These are phyloP conservation scores for Verticillium albo-atrum DNA, from an alignment of 2,329 filamentous ascomycete species.

Conservation along the genomic window DNA sequence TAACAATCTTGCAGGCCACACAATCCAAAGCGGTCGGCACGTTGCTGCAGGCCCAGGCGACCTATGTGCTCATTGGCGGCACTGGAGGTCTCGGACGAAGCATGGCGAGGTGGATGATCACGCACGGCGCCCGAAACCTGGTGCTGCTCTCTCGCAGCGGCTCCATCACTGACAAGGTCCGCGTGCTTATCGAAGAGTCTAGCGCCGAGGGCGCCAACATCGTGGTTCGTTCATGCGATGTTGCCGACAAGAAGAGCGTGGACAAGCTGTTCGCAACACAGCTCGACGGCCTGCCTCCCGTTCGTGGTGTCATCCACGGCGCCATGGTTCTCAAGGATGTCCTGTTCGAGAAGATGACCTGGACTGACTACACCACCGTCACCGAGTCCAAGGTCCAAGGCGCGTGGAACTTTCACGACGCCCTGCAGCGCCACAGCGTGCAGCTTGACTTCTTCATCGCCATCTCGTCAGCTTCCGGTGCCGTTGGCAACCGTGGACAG, in stretches of 20 bases:
- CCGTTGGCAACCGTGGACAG: constrained; percentile 29
- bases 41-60: constrained; percentile 34
- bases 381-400: constrained; percentile 35
- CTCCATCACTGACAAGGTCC: constrained; percentile 6
- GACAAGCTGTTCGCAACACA: constrained; percentile 2
- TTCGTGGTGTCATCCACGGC: constrained; percentile 35
- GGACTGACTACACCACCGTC: constrained; percentile 27
- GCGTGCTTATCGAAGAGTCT: constrained; percentile 16
- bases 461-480: constrained; percentile 26
- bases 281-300: constrained; percentile 21
- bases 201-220: constrained; percentile 18
- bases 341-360: constrained; percentile 28
- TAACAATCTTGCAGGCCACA: constrained; percentile 19
- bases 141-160: constrained; percentile 22
- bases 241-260: constrained; percentile 19
- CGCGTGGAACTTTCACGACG: constrained; percentile 36
- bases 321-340: constrained; percentile 29
- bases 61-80: constrained; percentile 26
- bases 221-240: constrained; percentile 28
- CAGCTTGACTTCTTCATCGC: constrained; percentile 32
- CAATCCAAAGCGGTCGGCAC: constrained; percentile 27
- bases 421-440: constrained; percentile 19
- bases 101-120: constrained; percentile 22
- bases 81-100: constrained; percentile 25
- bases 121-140: constrained; percentile 22